Base-by-base conservation (phyloP, 495 filamentous ascomycete species). In the Talaromyces proteolyticus region DNA sequence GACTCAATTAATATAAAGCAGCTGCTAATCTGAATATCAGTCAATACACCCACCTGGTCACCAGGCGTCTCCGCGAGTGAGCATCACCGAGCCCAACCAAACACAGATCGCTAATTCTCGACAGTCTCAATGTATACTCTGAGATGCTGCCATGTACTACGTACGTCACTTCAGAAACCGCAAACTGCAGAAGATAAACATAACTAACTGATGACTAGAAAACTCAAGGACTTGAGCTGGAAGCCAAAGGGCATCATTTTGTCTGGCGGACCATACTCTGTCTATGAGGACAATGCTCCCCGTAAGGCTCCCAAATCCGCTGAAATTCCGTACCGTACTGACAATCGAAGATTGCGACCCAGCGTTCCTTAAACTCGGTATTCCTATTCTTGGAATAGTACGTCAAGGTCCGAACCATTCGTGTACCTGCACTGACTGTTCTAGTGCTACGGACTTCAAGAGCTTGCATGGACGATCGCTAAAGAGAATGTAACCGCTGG, bases 81-180 rank as follows among this genome's bases (percentile, higher is more conserved):
- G n/a, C n/a, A n/a, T n/a, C n/a, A n/a, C n/a, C n/a, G n/a, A n/a
- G n/a, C n/a, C n/a, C n/a, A n/a, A n/a, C n/a, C n/a, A n/a, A n/a
- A n/a, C n/a, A n/a, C n/a, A n/a, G n/a, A n/a, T n/a, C n/a, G n/a
- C n/a, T n/a, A n/a, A n/a, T n/a, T n/a, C n/a, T n/a, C n/a, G n/a
- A n/a, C n/a, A n/a, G n/a, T n/a, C n/a, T 95, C 70, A 86, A 89
- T 74, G 78, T 96, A 63, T 95, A 87, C 75, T 81, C 80, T 34
- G 91, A 97, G 72, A 87, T 96, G 84, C 80, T 95, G 42, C 91
- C 91, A 23, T 96, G 91, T 74, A 96, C 89, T 49, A 80, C 84
- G 49, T n/a, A n/a, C n/a, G n/a, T n/a, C n/a, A n/a, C n/a, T n/a
- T n/a, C n/a, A n/a, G n/a, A n/a, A n/a, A n/a, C n/a, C n/a, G n/a